A percentile compares a stretch with the other conserved stretches of the same genome.
Conservation (phyloP, 805 yeast species). For the Candida multigemmis region DNA sequence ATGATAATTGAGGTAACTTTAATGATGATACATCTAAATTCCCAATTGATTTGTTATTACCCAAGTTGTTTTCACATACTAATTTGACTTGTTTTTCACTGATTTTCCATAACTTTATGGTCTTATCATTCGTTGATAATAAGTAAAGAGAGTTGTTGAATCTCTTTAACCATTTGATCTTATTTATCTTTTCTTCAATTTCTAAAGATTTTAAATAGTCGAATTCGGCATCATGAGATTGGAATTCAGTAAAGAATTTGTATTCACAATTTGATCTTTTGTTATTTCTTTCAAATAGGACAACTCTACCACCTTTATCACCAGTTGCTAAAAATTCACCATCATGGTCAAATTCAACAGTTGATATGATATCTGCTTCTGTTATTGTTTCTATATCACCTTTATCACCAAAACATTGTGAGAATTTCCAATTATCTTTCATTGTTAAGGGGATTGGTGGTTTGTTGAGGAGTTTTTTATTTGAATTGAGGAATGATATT, state of each 20-base stretch:
- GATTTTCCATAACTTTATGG: slow-evolving; percentile 97
- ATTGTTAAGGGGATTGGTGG: slow-evolving; percentile 7
- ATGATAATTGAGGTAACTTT: slow-evolving; percentile 78
- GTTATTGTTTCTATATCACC: slow-evolving; percentile 93
- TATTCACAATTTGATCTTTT: slow-evolving; percentile 72
- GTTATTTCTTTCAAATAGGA: slow-evolving; percentile 79
- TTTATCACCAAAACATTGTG: slow-evolving; percentile 98
- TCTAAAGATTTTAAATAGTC: slow-evolving; percentile 93
- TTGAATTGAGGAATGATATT: too few relatives aligned
- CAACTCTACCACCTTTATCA: slow-evolving; percentile 97
- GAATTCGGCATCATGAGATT: slow-evolving; percentile 96
- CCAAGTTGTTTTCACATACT: slow-evolving; percentile 82
- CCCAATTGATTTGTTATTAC: slow-evolving; percentile 11
- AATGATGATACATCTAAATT: slow-evolving; percentile 32
- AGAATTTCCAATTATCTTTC: slow-evolving; percentile 62
- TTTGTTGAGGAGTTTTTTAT: too few relatives aligned
- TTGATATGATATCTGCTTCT: slow-evolving; percentile 94
- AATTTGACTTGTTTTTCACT: slow-evolving; percentile 86
- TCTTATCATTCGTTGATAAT: slow-evolving; percentile 90
- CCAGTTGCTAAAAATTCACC: slow-evolving; percentile 98
- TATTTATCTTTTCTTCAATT: slow-evolving; percentile 96
- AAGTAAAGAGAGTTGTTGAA: slow-evolving; percentile 85
- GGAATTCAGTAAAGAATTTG: slow-evolving; percentile 93
- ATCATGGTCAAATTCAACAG: slow-evolving; percentile 91
- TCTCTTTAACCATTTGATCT: slow-evolving; percentile 91